Evolutionary conservation across 169 alveolate species (phyloP).

Genomic region (Eimeria acervulina): DNA sequence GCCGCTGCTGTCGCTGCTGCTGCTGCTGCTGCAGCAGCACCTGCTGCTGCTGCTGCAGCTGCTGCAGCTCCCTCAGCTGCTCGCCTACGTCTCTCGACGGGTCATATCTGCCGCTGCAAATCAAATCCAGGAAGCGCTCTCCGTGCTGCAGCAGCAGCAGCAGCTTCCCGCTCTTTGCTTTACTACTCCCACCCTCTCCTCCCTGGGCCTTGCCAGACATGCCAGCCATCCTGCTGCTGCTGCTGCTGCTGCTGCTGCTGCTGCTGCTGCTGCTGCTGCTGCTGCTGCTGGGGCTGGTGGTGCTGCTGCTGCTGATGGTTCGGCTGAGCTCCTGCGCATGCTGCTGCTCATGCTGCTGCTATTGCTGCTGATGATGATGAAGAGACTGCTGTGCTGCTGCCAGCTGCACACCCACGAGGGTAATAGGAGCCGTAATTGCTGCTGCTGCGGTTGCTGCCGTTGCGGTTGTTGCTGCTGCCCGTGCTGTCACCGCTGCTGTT

Average conservation of each 20-base stretch:
- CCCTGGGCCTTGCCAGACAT: not conserved
- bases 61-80: slow-evolving; percentile 71
- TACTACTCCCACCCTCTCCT: not conserved
- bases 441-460: not conserved
- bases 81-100: slow-evolving; percentile 9
- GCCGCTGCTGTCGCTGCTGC: not conserved
- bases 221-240: slow-evolving; percentile 11
- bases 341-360: not conserved
- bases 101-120: slow-evolving; percentile 53
- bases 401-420: not conserved
- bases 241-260: slow-evolving; percentile 54
- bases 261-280: slow-evolving; percentile 30
- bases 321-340: not conserved
- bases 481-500: not conserved
- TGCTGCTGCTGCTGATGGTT: not conserved
- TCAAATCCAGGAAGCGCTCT: slow-evolving; percentile 25
- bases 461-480: not conserved
- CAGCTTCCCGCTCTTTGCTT: slow-evolving; percentile 44
- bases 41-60: slow-evolving; percentile 36
- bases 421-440: not conserved
- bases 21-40: too few relatives aligned
- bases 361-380: too few relatives aligned
- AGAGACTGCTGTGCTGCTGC: not conserved
- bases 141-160: slow-evolving; percentile 75
- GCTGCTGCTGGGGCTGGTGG: not conserved